Evolutionary conservation across 306 rosid species (phyloP).

Genomic region (Argentina anserina): DNA sequence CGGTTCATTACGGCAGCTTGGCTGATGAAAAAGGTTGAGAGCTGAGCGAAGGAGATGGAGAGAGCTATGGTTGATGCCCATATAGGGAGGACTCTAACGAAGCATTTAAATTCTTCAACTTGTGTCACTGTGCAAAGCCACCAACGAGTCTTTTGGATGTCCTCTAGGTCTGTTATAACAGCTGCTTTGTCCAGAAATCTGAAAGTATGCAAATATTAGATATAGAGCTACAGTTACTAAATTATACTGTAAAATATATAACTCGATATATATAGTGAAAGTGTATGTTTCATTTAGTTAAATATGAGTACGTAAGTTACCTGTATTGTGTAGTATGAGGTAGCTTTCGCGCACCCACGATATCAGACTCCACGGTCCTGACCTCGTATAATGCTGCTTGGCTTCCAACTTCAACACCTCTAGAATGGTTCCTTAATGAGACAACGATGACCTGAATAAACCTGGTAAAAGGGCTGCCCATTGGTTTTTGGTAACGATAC

Average conservation of each 20-base stretch:
- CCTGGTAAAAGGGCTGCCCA: constrained; percentile 60
- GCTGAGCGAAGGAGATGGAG: constrained; percentile 43
- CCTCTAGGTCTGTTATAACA: constrained; percentile 26
- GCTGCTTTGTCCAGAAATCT: constrained; percentile 62
- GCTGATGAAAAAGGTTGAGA: constrained; percentile 56
- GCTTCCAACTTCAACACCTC: constrained; percentile 21
- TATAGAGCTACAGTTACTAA: neutral
- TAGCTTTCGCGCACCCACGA: constrained; percentile 41
- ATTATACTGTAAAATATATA: no score
- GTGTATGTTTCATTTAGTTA: neutral
- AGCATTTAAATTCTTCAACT: constrained; percentile 54
- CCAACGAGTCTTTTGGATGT: constrained; percentile 30
- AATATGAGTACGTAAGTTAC: constrained; percentile 5
- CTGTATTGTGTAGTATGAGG: constrained; percentile 40
- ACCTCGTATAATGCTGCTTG: constrained; percentile 39
- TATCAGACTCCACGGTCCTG: constrained; percentile 36
- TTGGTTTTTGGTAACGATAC: constrained; percentile 50
- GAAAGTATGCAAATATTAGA: neutral
- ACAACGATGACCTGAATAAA: constrained; percentile 45
- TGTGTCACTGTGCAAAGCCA: constrained; percentile 54
- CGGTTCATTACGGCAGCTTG: constrained; percentile 48
- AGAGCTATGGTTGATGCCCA: constrained; percentile 57
- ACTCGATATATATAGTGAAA: neutral
- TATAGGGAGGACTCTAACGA: constrained; percentile 43
- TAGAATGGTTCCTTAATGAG: constrained; percentile 35